Evolutionary conservation across 2,329 filamentous ascomycete species (phyloP), one percentile per base, ranked within the genome.

Genomic region (Monilinia aucupariae): DNA sequence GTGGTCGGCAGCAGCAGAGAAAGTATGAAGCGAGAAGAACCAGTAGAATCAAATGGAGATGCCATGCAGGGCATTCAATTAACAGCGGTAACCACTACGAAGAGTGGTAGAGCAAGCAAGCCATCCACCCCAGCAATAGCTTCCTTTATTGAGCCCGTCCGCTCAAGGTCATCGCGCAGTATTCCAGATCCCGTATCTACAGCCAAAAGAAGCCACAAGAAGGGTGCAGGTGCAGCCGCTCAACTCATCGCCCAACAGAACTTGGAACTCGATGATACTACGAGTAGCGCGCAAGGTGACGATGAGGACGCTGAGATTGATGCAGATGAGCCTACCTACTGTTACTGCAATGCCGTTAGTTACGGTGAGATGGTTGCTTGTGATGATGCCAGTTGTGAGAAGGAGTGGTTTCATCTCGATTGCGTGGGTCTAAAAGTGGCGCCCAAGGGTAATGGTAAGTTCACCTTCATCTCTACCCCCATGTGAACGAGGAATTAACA

Each of bases 301-400:
- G 80, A 79, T 30, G 79, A 78, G 1, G 86, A 85, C 15, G 85
- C 85, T 9, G 85, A 88, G 43, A 79, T 81, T 45, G 87, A 88
- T 65, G 84, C 82, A 4, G 85, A 89, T 67, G 89, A 92, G 73
- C 87, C 86, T 45, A 80, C 85, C 17, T 92, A 92, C 74, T 91
- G 90, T 75, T 90, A 90, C 76, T 92, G 90, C 74, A 88, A 91
- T 69, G 83, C 86, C 54, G 86, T 91, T 61, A 91, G 88, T 71
- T 92, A 91, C 72, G 89, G 90, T 25, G 89, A 91, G 76, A 92
- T 92, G 90, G 88, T 92, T 50, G 90, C 87, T 2, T 92, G 89
- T 72, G 90, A 92, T 73, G 85, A 85, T 9, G 83, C 87, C 64
- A 83, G 84, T 55, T 92, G 90, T 75, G 82, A 84, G 68, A 82